Evolutionary conservation across 2,329 filamentous ascomycete species (phyloP).

Genomic region (Trichoderma lentiforme): DNA sequence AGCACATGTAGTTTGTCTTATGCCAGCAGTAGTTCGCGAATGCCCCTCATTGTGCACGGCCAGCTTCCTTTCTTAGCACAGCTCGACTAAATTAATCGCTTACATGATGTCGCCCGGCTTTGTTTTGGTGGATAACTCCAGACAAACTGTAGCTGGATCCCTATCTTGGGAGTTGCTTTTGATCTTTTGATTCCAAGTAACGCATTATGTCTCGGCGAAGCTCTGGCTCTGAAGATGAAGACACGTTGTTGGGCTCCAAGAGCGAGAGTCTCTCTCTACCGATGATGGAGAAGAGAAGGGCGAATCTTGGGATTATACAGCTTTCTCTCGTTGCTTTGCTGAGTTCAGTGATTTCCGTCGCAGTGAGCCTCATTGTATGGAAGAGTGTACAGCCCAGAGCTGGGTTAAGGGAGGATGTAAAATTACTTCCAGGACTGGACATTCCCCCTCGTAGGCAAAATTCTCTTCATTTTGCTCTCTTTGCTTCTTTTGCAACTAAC

Average conservation of each 20-base stretch:
- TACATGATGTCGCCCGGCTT: not conserved
- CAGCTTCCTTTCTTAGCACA: not conserved
- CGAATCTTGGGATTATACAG: not conserved
- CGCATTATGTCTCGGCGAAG: constrained; percentile 11
- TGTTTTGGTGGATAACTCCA: not conserved
- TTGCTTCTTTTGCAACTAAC: not conserved
- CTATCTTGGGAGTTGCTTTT: not conserved
- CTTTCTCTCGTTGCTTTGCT: constrained; percentile 4
- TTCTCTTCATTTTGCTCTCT: not conserved
- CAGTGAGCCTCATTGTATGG: constrained; percentile 9
- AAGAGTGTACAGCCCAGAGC: not conserved
- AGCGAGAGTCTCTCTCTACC: not conserved
- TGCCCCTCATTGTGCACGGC: not conserved
- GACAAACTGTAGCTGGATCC: not conserved
- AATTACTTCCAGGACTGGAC: not conserved
- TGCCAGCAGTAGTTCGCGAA: not conserved
- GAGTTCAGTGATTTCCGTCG: not conserved
- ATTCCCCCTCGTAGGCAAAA: constrained; percentile 6
- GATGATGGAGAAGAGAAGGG: not conserved
- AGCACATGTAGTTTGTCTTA: not conserved
- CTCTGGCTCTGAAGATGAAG: constrained; percentile 9
- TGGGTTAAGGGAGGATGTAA: not conserved
- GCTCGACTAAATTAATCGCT: not conserved
- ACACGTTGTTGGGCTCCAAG: constrained; percentile 1
- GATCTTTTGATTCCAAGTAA: not conserved